Evolutionary conservation across 1,139 yeast species (phyloP), one percentile per base, ranked within the genome.

Genomic region (Candida sp.): DNA sequence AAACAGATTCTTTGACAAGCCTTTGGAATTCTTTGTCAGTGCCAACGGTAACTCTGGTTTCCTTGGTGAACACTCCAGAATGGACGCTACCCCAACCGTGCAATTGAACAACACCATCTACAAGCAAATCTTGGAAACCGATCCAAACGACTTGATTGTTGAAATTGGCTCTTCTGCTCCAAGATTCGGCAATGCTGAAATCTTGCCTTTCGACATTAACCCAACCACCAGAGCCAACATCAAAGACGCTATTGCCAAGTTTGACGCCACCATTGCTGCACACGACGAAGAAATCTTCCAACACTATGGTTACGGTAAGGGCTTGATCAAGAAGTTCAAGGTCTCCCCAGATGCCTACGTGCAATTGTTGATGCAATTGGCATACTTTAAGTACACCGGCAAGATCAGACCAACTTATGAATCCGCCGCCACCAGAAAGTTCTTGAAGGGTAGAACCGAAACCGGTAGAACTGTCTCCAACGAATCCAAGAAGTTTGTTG

Each of bases 31-130:
- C 67, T 83, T 92, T 58, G 84, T 94, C 51, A 77, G 89, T 56
- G 87, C 85, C 58, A 92, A 91, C 68, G 97, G 96, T 56, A 80
- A 85, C 59, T 90, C 97, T 23, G 98, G 98, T 1, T 93, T 92
- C 77, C 75, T 92, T 66, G 98, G 97, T 55, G 99, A 94, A 74
- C 99, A 94, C 75, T 91, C 98, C 33, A 89, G 84, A 79, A 94
- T 94, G 98, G 99, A 94, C 70, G 99, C 98, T 56, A 91, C 98
- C 23, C 97, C 98, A 63, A 94, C 97, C 37, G 86, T 90, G 62
- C 86, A 93, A 63, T 75, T 94, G 73, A 93, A 93, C 72, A 93
- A 91, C 72, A 86, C 80, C 65, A 80, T 93, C 47, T 78, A 85
- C 59, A 79, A 79, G 49, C 82, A 84, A 61, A 73, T 90, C 55